A percentile compares a stretch with the other conserved stretches of the same genome.
phyloP scores from a whole-genome alignment of 345 rosid genomes.

The Draba incana region DNA sequence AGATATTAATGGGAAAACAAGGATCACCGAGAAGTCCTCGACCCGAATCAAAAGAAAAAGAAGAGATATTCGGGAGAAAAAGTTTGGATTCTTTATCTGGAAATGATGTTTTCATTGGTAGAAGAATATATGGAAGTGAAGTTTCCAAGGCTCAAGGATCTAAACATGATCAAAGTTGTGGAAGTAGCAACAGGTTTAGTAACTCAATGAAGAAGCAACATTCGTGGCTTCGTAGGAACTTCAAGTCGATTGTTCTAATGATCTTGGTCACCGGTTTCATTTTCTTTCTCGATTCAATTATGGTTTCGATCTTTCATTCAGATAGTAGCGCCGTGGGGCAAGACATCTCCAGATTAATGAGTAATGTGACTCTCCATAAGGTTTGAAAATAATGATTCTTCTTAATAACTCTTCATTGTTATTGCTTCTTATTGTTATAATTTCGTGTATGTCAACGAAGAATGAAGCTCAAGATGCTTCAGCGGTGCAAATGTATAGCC shows the following conservation, averaged over 20 bases:
- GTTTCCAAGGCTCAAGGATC: conserved; percentile 46
- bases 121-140: conserved; percentile 60
- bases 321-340: conserved; percentile 37
- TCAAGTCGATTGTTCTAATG: conserved; percentile 50
- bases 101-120: conserved; percentile 58
- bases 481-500: conserved; percentile 68
- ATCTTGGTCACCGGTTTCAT: conserved; percentile 53
- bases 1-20: conserved; percentile 56
- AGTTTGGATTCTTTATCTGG: conserved; percentile 47
- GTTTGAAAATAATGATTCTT: conserved; percentile 44
- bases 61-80: conserved; percentile 44
- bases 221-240: conserved; percentile 55
- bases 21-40: conserved; percentile 52
- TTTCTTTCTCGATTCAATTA: conserved; percentile 65
- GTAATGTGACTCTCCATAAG: conserved; percentile 44
- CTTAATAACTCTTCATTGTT: background rate
- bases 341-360: conserved; percentile 44
- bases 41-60: conserved; percentile 35
- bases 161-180: conserved; percentile 51
- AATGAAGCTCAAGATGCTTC: conserved; percentile 44
- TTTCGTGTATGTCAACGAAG: conserved; percentile 42
- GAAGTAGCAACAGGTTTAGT: conserved; percentile 51
- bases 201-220: conserved; percentile 60
- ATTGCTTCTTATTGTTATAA: background rate
- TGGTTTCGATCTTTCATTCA: conserved; percentile 66